phyloP scores from a whole-genome alignment of 1,139 yeast genomes.

The Candida anutae region DNA sequence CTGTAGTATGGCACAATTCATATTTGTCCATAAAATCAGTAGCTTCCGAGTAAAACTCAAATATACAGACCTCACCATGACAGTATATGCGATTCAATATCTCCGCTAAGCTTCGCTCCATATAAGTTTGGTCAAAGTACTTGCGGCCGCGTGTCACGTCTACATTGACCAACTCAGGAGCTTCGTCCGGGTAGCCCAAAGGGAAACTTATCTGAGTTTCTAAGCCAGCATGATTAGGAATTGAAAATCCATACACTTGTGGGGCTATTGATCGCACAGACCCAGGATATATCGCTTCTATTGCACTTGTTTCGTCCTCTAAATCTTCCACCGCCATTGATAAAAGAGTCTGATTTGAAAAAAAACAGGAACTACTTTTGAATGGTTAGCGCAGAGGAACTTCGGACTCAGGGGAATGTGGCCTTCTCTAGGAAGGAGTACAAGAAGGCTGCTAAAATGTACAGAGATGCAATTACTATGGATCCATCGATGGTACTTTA shows the following conservation, averaged over 20 bases:
- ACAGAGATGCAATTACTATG: slow-evolving; percentile 55
- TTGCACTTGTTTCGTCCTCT: slow-evolving; percentile 72
- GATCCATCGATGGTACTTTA: slow-evolving; percentile 55
- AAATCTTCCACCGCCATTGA: slow-evolving; percentile 49
- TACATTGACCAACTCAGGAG: slow-evolving; percentile 51
- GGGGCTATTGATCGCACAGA: slow-evolving; percentile 25
- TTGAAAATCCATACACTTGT: slow-evolving; percentile 39
- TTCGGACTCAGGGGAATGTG: slow-evolving; percentile 53
- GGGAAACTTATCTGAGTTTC: slow-evolving; percentile 65
- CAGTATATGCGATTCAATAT: slow-evolving; percentile 43
- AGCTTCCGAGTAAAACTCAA: slow-evolving; percentile 65
- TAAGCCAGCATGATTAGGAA: slow-evolving; percentile 60
- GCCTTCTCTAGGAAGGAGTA: slow-evolving; percentile 52
- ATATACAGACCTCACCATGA: slow-evolving; percentile 66
- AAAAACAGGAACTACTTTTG: too few relatives aligned
- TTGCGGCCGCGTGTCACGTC: slow-evolving; percentile 21
- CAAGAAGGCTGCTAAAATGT: slow-evolving; percentile 50
- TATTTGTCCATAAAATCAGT: slow-evolving; percentile 42
- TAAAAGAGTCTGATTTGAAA: too few relatives aligned
- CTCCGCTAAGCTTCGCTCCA: slow-evolving; percentile 37
- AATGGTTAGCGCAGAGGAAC: slow-evolving; percentile 15
- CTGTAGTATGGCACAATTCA: slow-evolving; percentile 10
- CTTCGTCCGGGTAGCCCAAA: slow-evolving; percentile 54
- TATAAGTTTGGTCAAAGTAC: slow-evolving; percentile 36
- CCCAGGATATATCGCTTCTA: slow-evolving; percentile 84